Conservation (phyloP, 139 green algal genomes). For the Tetraselmis chui region DNA sequence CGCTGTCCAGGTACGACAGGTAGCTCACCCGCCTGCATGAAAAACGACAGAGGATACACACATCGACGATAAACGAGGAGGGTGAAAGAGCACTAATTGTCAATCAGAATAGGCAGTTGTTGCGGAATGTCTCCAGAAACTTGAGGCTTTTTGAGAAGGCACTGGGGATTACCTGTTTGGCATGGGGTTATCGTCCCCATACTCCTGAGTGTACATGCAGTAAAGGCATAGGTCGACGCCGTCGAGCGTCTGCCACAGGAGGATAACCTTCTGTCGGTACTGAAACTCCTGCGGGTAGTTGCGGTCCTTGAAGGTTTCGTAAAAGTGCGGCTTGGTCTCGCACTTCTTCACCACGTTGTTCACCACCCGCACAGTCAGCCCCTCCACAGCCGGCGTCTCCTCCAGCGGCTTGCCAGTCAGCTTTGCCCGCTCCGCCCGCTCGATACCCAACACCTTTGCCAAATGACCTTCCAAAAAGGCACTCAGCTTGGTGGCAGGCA, state of each 20-base stretch:
- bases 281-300: conserved; percentile 67
- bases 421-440: conserved; percentile 14
- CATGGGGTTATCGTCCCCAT: conserved; percentile 65
- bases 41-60: no score
- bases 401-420: conserved; percentile 22
- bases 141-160: not conserved
- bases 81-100: no score
- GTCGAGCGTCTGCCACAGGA: conserved; percentile 92
- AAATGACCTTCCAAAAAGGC: conserved; percentile 49
- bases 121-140: not conserved
- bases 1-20: conserved; percentile 93
- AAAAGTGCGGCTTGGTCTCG: conserved; percentile 77
- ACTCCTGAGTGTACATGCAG: conserved; percentile 96
- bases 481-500: conserved; percentile 71
- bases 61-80: no score
- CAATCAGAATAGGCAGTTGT: conserved; percentile 58
- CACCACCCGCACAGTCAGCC: conserved; percentile 87
- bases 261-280: conserved; percentile 89
- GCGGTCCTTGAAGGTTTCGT: conserved; percentile 59
- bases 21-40: conserved; percentile 45
- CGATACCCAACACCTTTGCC: conserved; percentile 11
- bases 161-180: conserved; percentile 81
- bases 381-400: conserved; percentile 52
- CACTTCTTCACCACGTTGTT: conserved; percentile 87
- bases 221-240: conserved; percentile 92